Percentiles rank a stretch among this genome's conserved stretches.
Evolutionary conservation across 2,329 filamentous ascomycete genomes (phyloP).

Genomic region (Daldinia sp.): DNA sequence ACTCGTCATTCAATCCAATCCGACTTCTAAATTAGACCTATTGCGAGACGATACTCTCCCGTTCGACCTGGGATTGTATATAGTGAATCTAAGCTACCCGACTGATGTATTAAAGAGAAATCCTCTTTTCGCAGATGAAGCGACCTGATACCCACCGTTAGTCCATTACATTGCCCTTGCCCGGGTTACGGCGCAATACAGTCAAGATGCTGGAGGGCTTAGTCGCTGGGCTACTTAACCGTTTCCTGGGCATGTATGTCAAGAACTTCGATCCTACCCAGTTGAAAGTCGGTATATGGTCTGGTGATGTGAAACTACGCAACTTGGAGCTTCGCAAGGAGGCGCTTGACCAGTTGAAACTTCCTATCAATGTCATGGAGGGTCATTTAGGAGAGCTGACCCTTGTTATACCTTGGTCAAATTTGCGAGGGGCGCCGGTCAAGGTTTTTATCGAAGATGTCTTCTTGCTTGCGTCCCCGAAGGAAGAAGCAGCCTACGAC

Average conservation of each 20-base stretch:
- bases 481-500: conserved; percentile 93
- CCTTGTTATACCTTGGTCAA: conserved; percentile 95
- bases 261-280: conserved; percentile 99
- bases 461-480: conserved; percentile 91
- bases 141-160: conserved; percentile 41
- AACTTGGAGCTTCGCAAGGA: conserved; percentile 93
- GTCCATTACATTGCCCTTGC: conserved; percentile 58
- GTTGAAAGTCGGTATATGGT: conserved; percentile 99
- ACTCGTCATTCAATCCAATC: no score
- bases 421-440: conserved; percentile 91
- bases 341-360: conserved; percentile 94
- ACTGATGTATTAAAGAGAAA: no score
- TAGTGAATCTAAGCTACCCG: not conserved
- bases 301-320: conserved; percentile 93
- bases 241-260: conserved; percentile 99
- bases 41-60: not conserved
- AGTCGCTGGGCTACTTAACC: conserved; percentile 95
- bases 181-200: conserved; percentile 73
- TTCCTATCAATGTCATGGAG: conserved; percentile 95
- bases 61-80: not conserved
- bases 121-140: conserved; percentile 44
- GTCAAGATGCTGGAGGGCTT: conserved; percentile 93
- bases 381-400: conserved; percentile 93
- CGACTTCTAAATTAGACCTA: not conserved
- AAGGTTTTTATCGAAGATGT: conserved; percentile 97